Conservation (phyloP, 768 basidiomycete species). For the Tephrocybe sp. region DNA sequence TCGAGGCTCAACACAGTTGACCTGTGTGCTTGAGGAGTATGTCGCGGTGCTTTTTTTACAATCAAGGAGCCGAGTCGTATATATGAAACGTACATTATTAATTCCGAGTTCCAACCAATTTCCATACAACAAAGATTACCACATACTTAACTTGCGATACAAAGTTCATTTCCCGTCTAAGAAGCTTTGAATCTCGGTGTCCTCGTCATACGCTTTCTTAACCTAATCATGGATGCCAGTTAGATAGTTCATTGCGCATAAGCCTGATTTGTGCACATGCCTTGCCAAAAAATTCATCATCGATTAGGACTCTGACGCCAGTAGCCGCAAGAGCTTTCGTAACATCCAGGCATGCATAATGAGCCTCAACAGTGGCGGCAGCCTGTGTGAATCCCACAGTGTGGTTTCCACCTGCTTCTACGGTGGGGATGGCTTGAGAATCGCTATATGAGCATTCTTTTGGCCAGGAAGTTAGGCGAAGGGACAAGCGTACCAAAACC, state of each 20-base stretch:
- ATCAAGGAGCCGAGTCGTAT: too few relatives aligned
- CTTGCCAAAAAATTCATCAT: conserved; percentile 55
- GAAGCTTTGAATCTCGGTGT: conserved; percentile 1
- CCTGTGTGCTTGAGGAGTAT: too few relatives aligned
- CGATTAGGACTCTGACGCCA: conserved; percentile 68
- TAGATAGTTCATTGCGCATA: neutral
- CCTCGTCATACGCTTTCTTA: conserved; percentile 4
- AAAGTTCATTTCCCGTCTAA: conserved; percentile 42
- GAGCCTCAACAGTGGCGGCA: conserved; percentile 60
- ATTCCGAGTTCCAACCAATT: too few relatives aligned
- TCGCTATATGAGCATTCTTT: neutral
- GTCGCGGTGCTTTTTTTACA: too few relatives aligned
- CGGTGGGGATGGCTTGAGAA: conserved; percentile 76
- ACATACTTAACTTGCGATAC: too few relatives aligned
- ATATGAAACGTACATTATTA: too few relatives aligned
- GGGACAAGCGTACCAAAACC: conserved; percentile 53
- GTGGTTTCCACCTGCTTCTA: conserved; percentile 74
- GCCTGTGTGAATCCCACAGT: conserved; percentile 64
- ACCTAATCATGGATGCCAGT: conserved; percentile 5
- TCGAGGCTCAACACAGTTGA: too few relatives aligned
- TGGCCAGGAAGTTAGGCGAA: neutral
- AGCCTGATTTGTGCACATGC: neutral
- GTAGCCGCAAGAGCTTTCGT: conserved; percentile 72
- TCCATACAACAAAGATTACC: too few relatives aligned
- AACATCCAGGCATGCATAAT: conserved; percentile 65